Percentiles rank a stretch among this genome's conserved stretches.
Conservation (phyloP, 371 early-diverging fungal genomes). For the Mucor mucedo region DNA sequence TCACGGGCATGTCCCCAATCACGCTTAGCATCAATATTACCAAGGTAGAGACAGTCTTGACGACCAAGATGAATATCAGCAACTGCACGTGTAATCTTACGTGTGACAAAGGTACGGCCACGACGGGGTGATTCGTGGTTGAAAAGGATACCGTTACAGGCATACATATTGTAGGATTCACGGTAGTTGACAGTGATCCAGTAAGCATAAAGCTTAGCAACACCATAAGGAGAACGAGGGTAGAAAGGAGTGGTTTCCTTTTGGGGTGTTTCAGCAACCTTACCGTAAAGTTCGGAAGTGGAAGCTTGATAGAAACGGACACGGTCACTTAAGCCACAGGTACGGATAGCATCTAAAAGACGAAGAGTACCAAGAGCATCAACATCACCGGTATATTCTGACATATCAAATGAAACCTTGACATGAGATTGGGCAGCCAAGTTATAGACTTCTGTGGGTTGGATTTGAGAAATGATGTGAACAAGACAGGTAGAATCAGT, state of each 20-base stretch:
- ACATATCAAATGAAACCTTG: slow-evolving; percentile 90
- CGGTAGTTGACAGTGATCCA: slow-evolving; percentile 89
- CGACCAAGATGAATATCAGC: slow-evolving; percentile 76
- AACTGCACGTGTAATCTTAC: slow-evolving; percentile 85
- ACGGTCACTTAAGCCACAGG: slow-evolving; percentile 72
- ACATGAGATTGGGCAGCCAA: slow-evolving; percentile 84
- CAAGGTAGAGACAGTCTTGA: slow-evolving; percentile 78
- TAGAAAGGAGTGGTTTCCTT: slow-evolving; percentile 88
- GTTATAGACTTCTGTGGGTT: slow-evolving; percentile 84
- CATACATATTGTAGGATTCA: slow-evolving; percentile 83
- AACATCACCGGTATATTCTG: slow-evolving; percentile 89
- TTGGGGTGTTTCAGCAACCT: slow-evolving; percentile 82
- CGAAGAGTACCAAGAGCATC: slow-evolving; percentile 85
- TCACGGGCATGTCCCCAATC: slow-evolving; percentile 92
- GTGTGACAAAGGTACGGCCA: slow-evolving; percentile 85
- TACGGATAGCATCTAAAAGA: slow-evolving; percentile 83
- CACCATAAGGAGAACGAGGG: slow-evolving; percentile 87
- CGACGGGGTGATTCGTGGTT: slow-evolving; percentile 89
- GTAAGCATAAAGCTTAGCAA: slow-evolving; percentile 85
- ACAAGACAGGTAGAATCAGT: slow-evolving; percentile 85
- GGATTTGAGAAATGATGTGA: slow-evolving; percentile 77
- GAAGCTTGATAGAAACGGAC: slow-evolving; percentile 87
- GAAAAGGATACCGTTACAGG: slow-evolving; percentile 87
- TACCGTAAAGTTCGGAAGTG: slow-evolving; percentile 84
- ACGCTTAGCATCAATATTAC: slow-evolving; percentile 86